Conservation (phyloP, 2,329 filamentous ascomycete species). For the Colletotrichum liriopes region DNA sequence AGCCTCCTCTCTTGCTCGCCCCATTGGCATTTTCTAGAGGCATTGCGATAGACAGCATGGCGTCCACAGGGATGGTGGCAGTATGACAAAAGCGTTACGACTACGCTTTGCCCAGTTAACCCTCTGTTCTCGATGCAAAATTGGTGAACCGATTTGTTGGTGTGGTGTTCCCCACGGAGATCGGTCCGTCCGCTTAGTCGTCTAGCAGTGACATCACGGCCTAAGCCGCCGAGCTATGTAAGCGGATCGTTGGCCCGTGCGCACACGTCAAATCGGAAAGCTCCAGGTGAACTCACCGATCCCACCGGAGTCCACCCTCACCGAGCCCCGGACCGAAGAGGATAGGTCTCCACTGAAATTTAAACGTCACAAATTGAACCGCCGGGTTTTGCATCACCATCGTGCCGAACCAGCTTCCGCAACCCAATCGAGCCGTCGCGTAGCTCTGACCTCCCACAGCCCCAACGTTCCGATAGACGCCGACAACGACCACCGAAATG, state of each 20-base stretch:
- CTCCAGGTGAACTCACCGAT: neutral
- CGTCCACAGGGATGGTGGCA: slow-evolving; percentile 3
- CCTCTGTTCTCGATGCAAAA: neutral
- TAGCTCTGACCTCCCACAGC: neutral
- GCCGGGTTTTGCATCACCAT: neutral
- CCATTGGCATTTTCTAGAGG: slow-evolving; percentile 23
- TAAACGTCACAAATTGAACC: slow-evolving; percentile 16
- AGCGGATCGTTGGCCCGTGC: slow-evolving; percentile 10
- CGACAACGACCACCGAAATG: slow-evolving; percentile 18
- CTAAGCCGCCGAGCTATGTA: neutral
- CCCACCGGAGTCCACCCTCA: neutral
- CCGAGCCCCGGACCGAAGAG: slow-evolving; percentile 12
- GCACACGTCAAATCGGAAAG: no score
- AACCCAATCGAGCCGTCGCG: neutral
- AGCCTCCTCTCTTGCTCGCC: neutral
- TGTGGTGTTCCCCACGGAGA: neutral
- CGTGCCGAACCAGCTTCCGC: neutral
- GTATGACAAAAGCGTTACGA: slow-evolving; percentile 10
- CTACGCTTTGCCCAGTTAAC: no score
- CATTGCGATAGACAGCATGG: slow-evolving; percentile 31
- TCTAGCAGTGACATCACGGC: slow-evolving; percentile 33
- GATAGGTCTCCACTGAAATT: slow-evolving; percentile 27
- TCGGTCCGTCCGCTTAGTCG: slow-evolving; percentile 11
- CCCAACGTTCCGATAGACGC: neutral
- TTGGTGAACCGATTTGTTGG: neutral